Base-by-base conservation (phyloP, 2,329 filamentous ascomycete genomes). In the Penicillium psychrosexuale region DNA sequence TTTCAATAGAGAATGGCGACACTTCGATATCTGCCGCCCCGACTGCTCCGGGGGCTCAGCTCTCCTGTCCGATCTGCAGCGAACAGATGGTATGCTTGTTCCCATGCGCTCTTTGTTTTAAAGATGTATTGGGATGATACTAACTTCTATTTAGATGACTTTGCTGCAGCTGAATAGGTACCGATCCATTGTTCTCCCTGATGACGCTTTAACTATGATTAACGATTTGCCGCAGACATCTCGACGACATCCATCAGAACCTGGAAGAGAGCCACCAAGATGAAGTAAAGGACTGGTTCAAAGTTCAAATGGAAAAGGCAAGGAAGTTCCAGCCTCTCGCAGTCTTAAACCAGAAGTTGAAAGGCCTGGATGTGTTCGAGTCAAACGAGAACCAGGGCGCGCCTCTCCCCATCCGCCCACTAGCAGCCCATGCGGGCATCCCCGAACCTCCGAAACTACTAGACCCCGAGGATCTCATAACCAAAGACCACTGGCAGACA, bases 281-380 rank as follows among this genome's bases (percentile, higher is more conserved):
- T 73, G 91, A 97, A 75, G 91, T 96, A 65, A 95, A 95, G 77
- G 93, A 91, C 38, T 97, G 92, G 92, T 96, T 97, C 76, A 90
- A 95, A 77, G 89, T 90, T 69, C 92, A 96, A 74, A 92, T 97
- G 75, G 82, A 89, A 63, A 96, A 95, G 72, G 92, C 92, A 11
- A 96, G 94, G 74, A 87, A 87, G 61, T 96, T 97, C 72, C 92
- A 97, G 69, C 92, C 92, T 0, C 82, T 97, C 0, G 92, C 91
- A 0, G 82, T 96, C 4, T 84, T 97, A 66, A 96, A 96, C 75
- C 91, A 96, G 76, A 97, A 96, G 70, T 81, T 97, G 22, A 91
- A 94, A 56, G 91, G 91, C 9, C 80, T 97, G 40, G 92, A 97
- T 52, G 91, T 95, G 13, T 97, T 97, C 72, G 92, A 97, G 70